Base-by-base conservation (phyloP, 805 yeast species). In the Saturnispora kantuleensis region DNA sequence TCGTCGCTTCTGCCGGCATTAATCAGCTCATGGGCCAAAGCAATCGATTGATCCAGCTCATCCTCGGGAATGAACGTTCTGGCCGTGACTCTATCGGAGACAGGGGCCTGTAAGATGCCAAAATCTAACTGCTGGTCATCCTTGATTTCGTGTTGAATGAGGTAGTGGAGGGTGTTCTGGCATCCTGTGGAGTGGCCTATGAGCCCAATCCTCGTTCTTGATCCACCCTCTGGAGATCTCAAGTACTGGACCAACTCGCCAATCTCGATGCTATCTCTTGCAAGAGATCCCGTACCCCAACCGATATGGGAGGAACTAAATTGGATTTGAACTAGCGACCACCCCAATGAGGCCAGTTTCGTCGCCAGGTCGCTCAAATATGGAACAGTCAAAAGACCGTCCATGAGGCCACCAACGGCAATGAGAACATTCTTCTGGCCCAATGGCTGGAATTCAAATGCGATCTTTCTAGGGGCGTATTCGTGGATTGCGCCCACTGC, bases 151-250 rank as follows among this genome's bases (percentile, higher is more conserved):
- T 31, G 38, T 56, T 70, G 69, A 35, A 77, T 60, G 16, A 79
- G 50, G 52, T 79, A 85, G 47, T 79, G 76, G 56, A 83, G 68
- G 1, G 79, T 72, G 55, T 86, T 89, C 60, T 86, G 95, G 40
- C 85, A 77, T 0, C 95, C 95, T 0, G 95, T 86, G 2, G 94
- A 85, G 56, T 84, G 93, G 12, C 95, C 95, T 72, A 81, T 69
- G 9, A 86, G 56, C 9, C 84, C 81, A 31, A 85, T 63, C 47
- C 67, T 74, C 32, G 64, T 54, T 40, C 74, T 60, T 10, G 47
- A 39, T 2, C 75, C 76, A 11, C 79, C 79, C 31, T 61, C 47
- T 3, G 61, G 56, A 2, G 71, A 57, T 41, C 71, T 67, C 52
- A 85, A 66, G 58, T 77, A 84, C 31, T 66, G 59, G 5, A 85